These are phyloP conservation scores for Nemania sp. DNA, from an alignment of 2,329 filamentous ascomycete species.

Conservation along the genomic window DNA sequence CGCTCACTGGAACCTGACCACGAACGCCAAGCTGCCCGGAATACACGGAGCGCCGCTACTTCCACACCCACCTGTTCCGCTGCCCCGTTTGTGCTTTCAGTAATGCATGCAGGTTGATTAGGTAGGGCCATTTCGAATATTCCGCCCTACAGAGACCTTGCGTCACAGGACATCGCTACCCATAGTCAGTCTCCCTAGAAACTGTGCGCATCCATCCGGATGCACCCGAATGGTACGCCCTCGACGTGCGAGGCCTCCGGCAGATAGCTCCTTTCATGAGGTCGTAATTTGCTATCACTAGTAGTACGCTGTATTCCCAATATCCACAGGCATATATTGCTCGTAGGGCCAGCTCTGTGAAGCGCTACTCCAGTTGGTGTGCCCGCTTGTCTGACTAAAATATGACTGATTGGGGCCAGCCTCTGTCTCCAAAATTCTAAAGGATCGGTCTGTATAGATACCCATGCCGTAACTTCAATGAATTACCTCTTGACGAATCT, in stretches of 20 bases:
- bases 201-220: slow-evolving; percentile 5
- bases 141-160: slow-evolving; percentile 17
- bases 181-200: slow-evolving; percentile 7
- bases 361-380: background rate
- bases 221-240: slow-evolving; percentile 8
- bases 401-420: background rate
- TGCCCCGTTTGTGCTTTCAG: slow-evolving; percentile 12
- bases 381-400: background rate
- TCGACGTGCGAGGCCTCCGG: background rate
- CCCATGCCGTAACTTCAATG: background rate
- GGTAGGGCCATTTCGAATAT: background rate
- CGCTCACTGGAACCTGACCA: slow-evolving; percentile 3
- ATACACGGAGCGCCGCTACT: slow-evolving; percentile 2
- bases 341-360: background rate
- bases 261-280: slow-evolving; percentile 2
- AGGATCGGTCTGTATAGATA: background rate
- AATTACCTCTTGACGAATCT: too few species aligned
- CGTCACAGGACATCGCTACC: slow-evolving; percentile 21
- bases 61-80: slow-evolving; percentile 9
- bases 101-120: slow-evolving; percentile 9
- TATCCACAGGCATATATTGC: background rate
- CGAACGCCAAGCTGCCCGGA: slow-evolving; percentile 13
- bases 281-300: background rate
- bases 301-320: background rate
- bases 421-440: background rate